A percentile compares a stretch with the other conserved stretches of the same genome.
Evolutionary conservation across 2,329 filamentous ascomycete genomes (phyloP).

Genomic region (Cladosporium sp.): DNA sequence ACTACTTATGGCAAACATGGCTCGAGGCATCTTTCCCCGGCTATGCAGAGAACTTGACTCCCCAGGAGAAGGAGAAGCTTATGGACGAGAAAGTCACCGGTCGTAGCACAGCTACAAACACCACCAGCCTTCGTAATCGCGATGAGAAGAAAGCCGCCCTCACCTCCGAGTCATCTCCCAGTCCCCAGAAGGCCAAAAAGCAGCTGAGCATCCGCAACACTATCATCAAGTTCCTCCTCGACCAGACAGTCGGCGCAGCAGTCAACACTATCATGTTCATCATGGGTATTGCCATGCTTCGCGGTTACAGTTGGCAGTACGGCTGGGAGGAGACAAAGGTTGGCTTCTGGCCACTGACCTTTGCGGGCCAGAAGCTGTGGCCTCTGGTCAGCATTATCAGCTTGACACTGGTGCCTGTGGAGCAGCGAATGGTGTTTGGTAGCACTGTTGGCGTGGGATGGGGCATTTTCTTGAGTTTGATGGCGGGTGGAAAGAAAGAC

Average conservation of each 20-base stretch:
- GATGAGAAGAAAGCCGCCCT: constrained; percentile 25
- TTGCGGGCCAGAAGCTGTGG: constrained; percentile 73
- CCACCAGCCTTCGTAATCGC: constrained; percentile 40
- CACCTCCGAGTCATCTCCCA: constrained; percentile 15
- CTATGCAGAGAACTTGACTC: constrained; percentile 45
- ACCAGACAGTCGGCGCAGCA: constrained; percentile 67
- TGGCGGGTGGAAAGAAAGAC: constrained; percentile 9
- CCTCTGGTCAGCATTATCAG: constrained; percentile 69
- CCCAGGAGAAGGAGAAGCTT: constrained; percentile 37
- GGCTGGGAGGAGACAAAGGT: constrained; percentile 28
- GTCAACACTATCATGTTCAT: constrained; percentile 68
- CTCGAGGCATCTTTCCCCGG: constrained; percentile 76
- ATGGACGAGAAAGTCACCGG: constrained; percentile 35
- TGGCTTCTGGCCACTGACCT: constrained; percentile 55
- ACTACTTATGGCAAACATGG: constrained; percentile 82
- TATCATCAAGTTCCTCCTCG: constrained; percentile 65
- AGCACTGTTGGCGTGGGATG: constrained; percentile 71
- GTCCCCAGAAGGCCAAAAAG: constrained; percentile 19
- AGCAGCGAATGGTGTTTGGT: constrained; percentile 70
- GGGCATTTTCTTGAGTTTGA: constrained; percentile 67
- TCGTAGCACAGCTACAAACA: constrained; percentile 43
- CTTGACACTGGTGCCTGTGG: constrained; percentile 71
- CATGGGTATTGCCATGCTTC: constrained; percentile 60
- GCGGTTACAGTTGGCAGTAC: constrained; percentile 33
- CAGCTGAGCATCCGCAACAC: constrained; percentile 63